A percentile compares a stretch with the other conserved stretches of the same genome.
Conservation (phyloP, 306 rosid genomes). For the Cicer judaicum region DNA sequence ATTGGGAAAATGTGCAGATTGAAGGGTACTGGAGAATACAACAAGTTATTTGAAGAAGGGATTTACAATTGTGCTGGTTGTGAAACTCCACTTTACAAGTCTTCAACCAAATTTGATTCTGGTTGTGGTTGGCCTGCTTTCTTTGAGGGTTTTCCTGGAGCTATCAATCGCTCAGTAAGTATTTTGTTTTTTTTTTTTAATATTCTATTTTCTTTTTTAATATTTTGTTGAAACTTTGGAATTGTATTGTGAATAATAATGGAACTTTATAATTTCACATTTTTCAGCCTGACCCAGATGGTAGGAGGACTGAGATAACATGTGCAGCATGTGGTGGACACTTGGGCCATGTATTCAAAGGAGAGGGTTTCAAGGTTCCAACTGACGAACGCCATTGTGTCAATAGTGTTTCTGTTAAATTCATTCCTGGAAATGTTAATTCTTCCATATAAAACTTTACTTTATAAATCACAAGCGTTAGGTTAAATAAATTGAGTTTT, state of each 20-base stretch:
- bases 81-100: constrained; percentile 79
- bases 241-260: background rate
- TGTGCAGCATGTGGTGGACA: constrained; percentile 89
- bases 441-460: constrained; percentile 43
- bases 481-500: background rate
- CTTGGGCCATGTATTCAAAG: constrained; percentile 85
- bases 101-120: constrained; percentile 79
- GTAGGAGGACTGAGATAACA: constrained; percentile 87
- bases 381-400: constrained; percentile 91
- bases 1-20: constrained; percentile 50
- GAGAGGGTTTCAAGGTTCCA: constrained; percentile 80
- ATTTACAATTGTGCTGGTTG: constrained; percentile 82
- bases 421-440: constrained; percentile 53
- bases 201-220: background rate
- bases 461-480: background rate
- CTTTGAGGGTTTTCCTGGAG: constrained; percentile 86
- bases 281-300: constrained; percentile 86
- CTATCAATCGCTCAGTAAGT: constrained; percentile 65
- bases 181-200: background rate
- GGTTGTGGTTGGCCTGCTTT: constrained; percentile 99
- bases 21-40: constrained; percentile 79
- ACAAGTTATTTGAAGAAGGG: constrained; percentile 78
- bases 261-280: background rate
- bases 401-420: constrained; percentile 81
- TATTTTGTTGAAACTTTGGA: background rate